These are phyloP conservation scores for Takakia lepidozioides DNA, from an alignment of 225 moss, liverwort and hornwort genomes.

Conservation along the genomic window DNA sequence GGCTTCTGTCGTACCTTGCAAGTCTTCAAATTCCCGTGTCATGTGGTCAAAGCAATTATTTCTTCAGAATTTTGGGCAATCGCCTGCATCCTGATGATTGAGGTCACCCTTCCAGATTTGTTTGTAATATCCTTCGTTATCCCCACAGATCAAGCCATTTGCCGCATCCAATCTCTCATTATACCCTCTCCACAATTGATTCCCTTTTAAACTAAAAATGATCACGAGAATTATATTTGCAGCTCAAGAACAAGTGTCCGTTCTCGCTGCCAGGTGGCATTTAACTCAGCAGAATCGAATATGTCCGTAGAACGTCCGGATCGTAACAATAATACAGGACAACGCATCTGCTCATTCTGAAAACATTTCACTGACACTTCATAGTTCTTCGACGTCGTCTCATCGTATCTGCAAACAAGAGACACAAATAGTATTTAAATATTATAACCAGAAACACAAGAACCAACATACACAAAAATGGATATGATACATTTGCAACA, in stretches of 20 bases:
- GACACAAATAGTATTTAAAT: too few species aligned
- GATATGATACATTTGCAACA: background rate
- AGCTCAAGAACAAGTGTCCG: background rate
- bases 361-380: background rate
- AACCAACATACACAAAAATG: background rate
- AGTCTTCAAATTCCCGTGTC: conserved; percentile 1
- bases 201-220: background rate
- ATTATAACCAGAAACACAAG: too few species aligned
- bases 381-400: background rate
- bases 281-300: background rate
- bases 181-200: background rate
- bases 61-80: background rate
- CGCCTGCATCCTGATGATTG: background rate
- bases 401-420: background rate
- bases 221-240: background rate
- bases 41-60: background rate
- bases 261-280: background rate
- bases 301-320: background rate
- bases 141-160: background rate
- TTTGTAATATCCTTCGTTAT: background rate
- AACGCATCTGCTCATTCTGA: background rate
- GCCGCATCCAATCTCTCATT: background rate
- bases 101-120: background rate
- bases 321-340: background rate
- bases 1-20: background rate